A percentile compares a stretch with the other conserved stretches of the same genome.
Conservation (phyloP, 805 yeast species). For the Metschnikowia vanudenii region DNA sequence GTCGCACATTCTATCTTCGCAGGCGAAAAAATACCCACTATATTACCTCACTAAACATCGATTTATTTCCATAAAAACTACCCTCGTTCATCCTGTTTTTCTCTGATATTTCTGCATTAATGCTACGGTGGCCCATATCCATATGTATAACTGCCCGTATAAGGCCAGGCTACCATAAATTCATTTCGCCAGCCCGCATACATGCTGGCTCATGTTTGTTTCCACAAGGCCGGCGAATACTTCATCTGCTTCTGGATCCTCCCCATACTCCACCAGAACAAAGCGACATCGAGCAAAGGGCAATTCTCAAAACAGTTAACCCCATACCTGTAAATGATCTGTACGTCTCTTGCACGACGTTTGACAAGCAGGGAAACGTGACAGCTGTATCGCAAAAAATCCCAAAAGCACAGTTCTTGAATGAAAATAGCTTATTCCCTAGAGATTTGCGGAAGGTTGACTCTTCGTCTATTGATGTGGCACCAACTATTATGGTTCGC, state of each 20-base stretch:
- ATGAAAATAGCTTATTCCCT: conserved; percentile 72
- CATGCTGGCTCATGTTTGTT: neutral
- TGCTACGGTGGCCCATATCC: conserved; percentile 9
- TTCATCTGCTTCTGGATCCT: conserved; percentile 11
- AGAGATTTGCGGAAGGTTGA: conserved; percentile 87
- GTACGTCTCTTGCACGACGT: conserved; percentile 75
- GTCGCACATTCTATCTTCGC: neutral
- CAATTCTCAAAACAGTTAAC: conserved; percentile 24
- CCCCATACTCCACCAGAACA: conserved; percentile 1
- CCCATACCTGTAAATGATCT: conserved; percentile 50
- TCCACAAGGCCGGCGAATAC: conserved; percentile 5
- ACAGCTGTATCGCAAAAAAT: conserved; percentile 68
- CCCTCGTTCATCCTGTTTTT: neutral
- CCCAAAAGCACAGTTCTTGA: conserved; percentile 68
- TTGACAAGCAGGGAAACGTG: conserved; percentile 68
- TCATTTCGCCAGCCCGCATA: neutral
- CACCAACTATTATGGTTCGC: conserved; percentile 85
- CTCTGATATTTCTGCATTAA: neutral
- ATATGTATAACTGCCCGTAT: neutral
- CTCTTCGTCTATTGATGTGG: conserved; percentile 69
- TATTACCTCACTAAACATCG: neutral
- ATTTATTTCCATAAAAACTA: neutral
- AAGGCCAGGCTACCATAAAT: neutral
- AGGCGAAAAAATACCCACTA: conserved; percentile 1
- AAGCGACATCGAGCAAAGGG: conserved; percentile 2